A percentile compares a stretch with the other conserved stretches of the same genome.
Conservation (phyloP, 139 green algal species). For the Chloropicon primus region DNA sequence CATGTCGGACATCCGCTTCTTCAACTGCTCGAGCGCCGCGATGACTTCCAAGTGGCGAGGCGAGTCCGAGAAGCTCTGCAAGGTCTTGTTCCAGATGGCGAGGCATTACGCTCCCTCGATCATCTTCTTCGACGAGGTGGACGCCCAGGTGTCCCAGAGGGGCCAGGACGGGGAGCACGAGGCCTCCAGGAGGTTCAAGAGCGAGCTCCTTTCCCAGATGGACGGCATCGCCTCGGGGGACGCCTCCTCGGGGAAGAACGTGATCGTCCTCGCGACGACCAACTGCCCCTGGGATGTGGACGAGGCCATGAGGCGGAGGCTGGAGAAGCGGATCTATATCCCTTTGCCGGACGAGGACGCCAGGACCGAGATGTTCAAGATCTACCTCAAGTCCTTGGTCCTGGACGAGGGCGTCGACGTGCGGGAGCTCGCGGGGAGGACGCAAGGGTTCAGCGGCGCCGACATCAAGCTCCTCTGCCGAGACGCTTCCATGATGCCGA, state of each 20-base stretch:
- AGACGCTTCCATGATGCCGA: slow-evolving; percentile 80
- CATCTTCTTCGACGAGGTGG: slow-evolving; percentile 90
- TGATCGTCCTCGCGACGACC: slow-evolving; percentile 90
- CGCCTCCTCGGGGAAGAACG: slow-evolving; percentile 26
- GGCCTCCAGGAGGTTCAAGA: slow-evolving; percentile 74
- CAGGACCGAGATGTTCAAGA: slow-evolving; percentile 62
- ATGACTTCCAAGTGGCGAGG: slow-evolving; percentile 83
- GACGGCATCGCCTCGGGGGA: slow-evolving; percentile 8
- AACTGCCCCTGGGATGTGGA: slow-evolving; percentile 96
- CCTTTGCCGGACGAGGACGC: slow-evolving; percentile 54
- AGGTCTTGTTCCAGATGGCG: slow-evolving; percentile 76
- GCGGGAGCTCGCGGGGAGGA: slow-evolving; percentile 34
- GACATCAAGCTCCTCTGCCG: slow-evolving; percentile 83
- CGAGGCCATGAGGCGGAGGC: slow-evolving; percentile 66
- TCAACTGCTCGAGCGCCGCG: slow-evolving; percentile 79
- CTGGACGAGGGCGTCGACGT: slow-evolving; percentile 48
- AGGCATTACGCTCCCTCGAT: slow-evolving; percentile 52
- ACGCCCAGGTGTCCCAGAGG: slow-evolving; percentile 65
- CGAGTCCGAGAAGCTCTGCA: slow-evolving; percentile 37
- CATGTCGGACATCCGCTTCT: slow-evolving; percentile 79
- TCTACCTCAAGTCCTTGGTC: slow-evolving; percentile 51
- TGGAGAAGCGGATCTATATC: slow-evolving; percentile 96
- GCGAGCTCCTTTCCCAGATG: slow-evolving; percentile 83
- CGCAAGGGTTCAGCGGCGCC: slow-evolving; percentile 74
- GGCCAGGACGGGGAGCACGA: slow-evolving; percentile 76